These are phyloP conservation scores for Aurantiochytrium sp. DNA, from an alignment of 108 stramenopile species.

Conservation along the genomic window DNA sequence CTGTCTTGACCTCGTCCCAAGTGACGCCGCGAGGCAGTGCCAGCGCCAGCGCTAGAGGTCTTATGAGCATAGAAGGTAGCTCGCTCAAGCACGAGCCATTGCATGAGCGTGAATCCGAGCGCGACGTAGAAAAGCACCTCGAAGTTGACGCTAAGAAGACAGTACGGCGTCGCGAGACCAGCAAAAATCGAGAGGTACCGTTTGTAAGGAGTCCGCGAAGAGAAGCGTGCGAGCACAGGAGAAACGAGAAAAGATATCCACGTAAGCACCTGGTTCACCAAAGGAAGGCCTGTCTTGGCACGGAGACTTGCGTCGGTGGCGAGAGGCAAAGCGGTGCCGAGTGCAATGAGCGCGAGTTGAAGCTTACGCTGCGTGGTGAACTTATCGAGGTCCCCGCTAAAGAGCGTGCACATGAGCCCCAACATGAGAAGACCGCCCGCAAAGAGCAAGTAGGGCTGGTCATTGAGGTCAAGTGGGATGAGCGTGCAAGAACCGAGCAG, in stretches of 20 bases:
- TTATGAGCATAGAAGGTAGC: not conserved
- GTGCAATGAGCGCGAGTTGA: not conserved
- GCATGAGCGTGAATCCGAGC: not conserved
- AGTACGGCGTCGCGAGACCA: not conserved
- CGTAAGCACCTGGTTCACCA: not conserved
- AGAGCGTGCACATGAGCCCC: not conserved
- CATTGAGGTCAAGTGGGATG: not conserved
- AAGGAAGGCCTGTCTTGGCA: not conserved
- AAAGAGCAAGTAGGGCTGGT: not conserved
- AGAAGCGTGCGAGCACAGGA: not conserved
- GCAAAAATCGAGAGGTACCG: constrained; percentile 3
- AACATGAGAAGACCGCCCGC: not conserved
- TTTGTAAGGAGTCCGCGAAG: not conserved
- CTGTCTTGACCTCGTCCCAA: too few relatives aligned
- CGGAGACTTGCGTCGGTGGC: not conserved
- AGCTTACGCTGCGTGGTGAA: not conserved
- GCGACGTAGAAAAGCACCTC: not conserved
- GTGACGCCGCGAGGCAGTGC: too few relatives aligned
- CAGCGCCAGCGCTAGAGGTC: not conserved
- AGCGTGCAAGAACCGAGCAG: not conserved
- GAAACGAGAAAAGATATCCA: not conserved
- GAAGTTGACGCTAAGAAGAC: not conserved
- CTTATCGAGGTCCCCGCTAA: not conserved
- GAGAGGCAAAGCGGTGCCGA: not conserved
- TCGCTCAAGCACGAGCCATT: not conserved